These are phyloP conservation scores for Umbelopsis sp. DNA, from an alignment of 371 early-diverging fungal genomes.

Conservation along the genomic window DNA sequence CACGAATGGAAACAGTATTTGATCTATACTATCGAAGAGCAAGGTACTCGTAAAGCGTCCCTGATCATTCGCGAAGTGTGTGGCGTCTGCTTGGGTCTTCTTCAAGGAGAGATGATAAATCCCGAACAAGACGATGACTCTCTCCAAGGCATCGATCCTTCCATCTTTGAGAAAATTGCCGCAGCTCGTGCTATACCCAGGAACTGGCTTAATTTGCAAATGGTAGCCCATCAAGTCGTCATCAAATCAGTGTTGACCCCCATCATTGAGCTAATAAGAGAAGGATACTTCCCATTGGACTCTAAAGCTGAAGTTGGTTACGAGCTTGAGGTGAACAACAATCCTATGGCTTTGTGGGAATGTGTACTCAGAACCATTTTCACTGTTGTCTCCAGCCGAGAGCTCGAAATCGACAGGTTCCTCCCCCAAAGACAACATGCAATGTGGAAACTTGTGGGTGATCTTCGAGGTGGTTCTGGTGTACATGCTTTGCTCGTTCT, in stretches of 20 bases:
- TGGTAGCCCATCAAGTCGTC: conserved; percentile 59
- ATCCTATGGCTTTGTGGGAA: conserved; percentile 47
- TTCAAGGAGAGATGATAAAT: conserved; percentile 44
- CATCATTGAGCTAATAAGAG: conserved; percentile 48
- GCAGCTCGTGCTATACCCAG: conserved; percentile 42
- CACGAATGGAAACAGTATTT: conserved; percentile 49
- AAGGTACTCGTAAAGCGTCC: conserved; percentile 53
- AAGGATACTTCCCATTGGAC: conserved; percentile 17
- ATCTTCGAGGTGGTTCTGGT: conserved; percentile 63
- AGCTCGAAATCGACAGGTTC: conserved; percentile 59
- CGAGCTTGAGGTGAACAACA: conserved; percentile 22
- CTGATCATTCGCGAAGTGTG: conserved; percentile 57
- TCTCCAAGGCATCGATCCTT: not conserved
- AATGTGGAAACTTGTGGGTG: conserved; percentile 63
- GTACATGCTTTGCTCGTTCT: conserved; percentile 53
- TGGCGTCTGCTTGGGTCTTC: conserved; percentile 52
- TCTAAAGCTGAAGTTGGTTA: not conserved
- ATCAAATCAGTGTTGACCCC: conserved; percentile 57
- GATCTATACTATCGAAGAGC: conserved; percentile 35
- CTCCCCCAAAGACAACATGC: conserved; percentile 63
- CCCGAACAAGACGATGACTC: not conserved
- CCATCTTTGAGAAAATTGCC: not conserved
- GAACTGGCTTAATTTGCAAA: conserved; percentile 61
- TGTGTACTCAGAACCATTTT: conserved; percentile 60
- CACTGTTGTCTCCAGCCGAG: conserved; percentile 60